Conservation (phyloP, 164 flowering plant species). For the Berberis thunbergii region DNA sequence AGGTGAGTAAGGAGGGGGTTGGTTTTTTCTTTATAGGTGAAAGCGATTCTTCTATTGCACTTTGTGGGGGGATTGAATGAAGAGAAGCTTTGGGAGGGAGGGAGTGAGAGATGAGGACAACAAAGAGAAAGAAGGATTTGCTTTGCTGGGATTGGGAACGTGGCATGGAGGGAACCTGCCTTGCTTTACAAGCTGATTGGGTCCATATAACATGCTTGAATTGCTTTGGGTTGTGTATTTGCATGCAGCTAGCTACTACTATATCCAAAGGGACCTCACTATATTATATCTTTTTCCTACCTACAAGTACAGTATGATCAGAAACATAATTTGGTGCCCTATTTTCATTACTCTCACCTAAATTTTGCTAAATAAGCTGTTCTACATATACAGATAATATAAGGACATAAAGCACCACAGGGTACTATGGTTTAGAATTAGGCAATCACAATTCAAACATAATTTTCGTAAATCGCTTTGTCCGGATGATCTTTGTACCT, state of each 20-base stretch:
- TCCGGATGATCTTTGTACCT: too few species aligned
- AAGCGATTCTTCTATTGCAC: neutral
- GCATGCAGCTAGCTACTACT: conserved; percentile 25
- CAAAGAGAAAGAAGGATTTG: conserved; percentile 24
- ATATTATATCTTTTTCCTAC: neutral
- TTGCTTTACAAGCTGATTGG: conserved; percentile 32
- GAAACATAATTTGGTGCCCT: neutral
- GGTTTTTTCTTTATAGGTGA: neutral
- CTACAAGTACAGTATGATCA: neutral
- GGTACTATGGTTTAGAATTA: too few species aligned
- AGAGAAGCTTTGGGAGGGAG: conserved; percentile 3
- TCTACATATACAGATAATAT: neutral
- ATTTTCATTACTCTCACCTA: neutral
- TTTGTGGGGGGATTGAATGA: conserved; percentile 2
- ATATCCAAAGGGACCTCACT: conserved; percentile 4
- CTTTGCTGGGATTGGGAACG: conserved; percentile 30
- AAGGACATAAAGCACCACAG: neutral
- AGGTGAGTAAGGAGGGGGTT: neutral
- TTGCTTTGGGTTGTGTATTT: conserved; percentile 39
- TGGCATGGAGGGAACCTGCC: conserved; percentile 32
- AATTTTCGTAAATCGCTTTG: too few species aligned
- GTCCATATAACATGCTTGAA: conserved; percentile 12
- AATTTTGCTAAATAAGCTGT: neutral
- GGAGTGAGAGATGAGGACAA: conserved; percentile 16
- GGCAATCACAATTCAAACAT: too few species aligned